phyloP scores from a whole-genome alignment of 2,329 filamentous ascomycete genomes.

The Diaporthe ampelina region DNA sequence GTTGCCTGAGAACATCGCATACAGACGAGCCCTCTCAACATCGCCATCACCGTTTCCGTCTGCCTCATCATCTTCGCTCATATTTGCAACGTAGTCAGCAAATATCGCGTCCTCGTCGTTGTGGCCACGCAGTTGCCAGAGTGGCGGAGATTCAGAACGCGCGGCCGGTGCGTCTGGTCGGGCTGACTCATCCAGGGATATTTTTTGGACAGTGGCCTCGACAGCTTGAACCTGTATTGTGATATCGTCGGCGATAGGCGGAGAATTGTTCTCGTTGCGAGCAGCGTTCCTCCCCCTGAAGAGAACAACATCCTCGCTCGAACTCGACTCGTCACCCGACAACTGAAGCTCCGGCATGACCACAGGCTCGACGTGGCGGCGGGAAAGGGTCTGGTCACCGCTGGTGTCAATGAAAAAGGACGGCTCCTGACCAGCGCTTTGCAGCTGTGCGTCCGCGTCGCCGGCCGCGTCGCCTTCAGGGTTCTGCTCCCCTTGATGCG shows the following conservation, averaged over 20 bases:
- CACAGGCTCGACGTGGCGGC: conserved; percentile 29
- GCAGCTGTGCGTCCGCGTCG: conserved; percentile 21
- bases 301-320: conserved; percentile 81
- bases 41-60: conserved; percentile 47
- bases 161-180: conserved; percentile 12
- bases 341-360: conserved; percentile 43
- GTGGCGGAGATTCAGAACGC: conserved; percentile 26
- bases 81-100: conserved; percentile 80
- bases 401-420: conserved; percentile 57
- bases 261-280: conserved; percentile 40
- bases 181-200: conserved; percentile 21
- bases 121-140: conserved; percentile 42
- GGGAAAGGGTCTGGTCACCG: conserved; percentile 48
- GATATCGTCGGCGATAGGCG: conserved; percentile 46
- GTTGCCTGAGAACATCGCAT: conserved; percentile 47
- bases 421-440: conserved; percentile 17
- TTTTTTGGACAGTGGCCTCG: conserved; percentile 38
- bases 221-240: conserved; percentile 41
- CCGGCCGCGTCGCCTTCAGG: conserved; percentile 14
- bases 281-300: conserved; percentile 61
- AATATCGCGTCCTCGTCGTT: conserved; percentile 66
- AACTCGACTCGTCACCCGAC: conserved; percentile 57
- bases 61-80: conserved; percentile 60
- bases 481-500: neutral
- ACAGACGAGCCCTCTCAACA: conserved; percentile 45